These are phyloP conservation scores for Forsythia viridissima DNA, from an alignment of 257 asterid species.

Conservation along the genomic window DNA sequence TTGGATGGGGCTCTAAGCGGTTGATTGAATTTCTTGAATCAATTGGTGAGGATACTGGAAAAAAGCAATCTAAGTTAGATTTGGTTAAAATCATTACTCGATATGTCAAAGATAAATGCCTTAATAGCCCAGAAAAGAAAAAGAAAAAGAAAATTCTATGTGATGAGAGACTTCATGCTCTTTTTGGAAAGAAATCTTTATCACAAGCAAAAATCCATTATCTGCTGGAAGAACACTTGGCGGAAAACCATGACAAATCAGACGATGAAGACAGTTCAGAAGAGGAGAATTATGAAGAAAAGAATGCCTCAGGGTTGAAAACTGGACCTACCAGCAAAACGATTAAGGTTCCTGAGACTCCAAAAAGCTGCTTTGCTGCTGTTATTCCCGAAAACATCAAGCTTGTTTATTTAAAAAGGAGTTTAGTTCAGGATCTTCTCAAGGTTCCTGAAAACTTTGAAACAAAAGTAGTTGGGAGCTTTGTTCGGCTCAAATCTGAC, in stretches of 20 bases:
- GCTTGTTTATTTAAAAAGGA: constrained; percentile 67
- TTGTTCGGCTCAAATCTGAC: constrained; percentile 82
- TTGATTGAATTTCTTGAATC: constrained; percentile 78
- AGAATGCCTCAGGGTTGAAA: constrained; percentile 29
- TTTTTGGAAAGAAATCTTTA: constrained; percentile 66
- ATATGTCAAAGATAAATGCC: constrained; percentile 57
- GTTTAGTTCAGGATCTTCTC: constrained; percentile 65
- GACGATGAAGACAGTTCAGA: constrained; percentile 71
- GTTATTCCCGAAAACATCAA: constrained; percentile 69
- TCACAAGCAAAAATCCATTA: constrained; percentile 54
- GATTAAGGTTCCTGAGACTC: constrained; percentile 47
- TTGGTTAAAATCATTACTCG: constrained; percentile 51
- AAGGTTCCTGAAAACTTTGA: constrained; percentile 59
- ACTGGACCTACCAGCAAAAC: constrained; percentile 22
- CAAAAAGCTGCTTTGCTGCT: constrained; percentile 78
- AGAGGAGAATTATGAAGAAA: constrained; percentile 47
- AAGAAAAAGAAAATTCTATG: constrained; percentile 71
- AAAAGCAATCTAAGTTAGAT: constrained; percentile 53
- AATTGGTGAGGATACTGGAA: constrained; percentile 63
- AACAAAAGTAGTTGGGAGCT: constrained; percentile 69
- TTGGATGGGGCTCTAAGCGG: constrained; percentile 83
- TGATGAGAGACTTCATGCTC: constrained; percentile 63
- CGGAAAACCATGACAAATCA: constrained; percentile 64
- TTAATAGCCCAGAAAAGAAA: constrained; percentile 61
- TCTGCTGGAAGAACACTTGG: constrained; percentile 80